Base-by-base conservation (phyloP, 805 yeast species). In the Vanderwaltozyma yarrowii region DNA sequence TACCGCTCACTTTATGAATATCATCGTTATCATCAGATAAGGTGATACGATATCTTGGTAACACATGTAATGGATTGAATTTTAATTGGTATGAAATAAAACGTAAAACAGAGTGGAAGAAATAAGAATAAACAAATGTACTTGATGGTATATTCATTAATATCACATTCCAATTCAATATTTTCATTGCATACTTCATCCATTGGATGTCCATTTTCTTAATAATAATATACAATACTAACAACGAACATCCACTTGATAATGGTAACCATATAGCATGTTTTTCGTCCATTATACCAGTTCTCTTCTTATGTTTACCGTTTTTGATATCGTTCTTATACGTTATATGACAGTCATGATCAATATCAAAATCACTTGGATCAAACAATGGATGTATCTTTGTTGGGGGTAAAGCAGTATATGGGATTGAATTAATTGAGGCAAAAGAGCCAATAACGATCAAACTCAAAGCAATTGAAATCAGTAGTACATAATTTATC, bases 261-360 rank as follows among this genome's bases (percentile, higher is more conserved):
- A 75, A 39, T 0, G 81, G 80, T 51, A 73, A 47, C 3, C 56
- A 14, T 5, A 65, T 29, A 0, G 70, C 77, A 33, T 53, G 61
- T 35, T 47, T 54, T 16, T 50, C 59, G 34, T 42, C 44, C 17
- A 50, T 31, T 5, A 24, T 32, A 21, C 38, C 38, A 13, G 38
- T 32, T 27, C 38, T 35, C 29, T n/a, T n/a, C n/a, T n/a, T n/a
- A n/a, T n/a, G n/a, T n/a, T n/a, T n/a, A n/a, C n/a, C n/a, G n/a
- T 38, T 32, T 25, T 35, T 30, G 16, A 32, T 15, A 17, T 45
- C 51, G 20, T 49, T 51, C 10, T 54, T 46, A 3, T 42, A 35
- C 8, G 36, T 29, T 6, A 46, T 46, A 8, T 43, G 44, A 23
- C 49, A 52, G 12, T 46, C 52, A 9, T 43, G 45, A 15, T 38